phyloP scores from a whole-genome alignment of 2,329 filamentous ascomycete species.

The Colletotrichum eleusines region DNA sequence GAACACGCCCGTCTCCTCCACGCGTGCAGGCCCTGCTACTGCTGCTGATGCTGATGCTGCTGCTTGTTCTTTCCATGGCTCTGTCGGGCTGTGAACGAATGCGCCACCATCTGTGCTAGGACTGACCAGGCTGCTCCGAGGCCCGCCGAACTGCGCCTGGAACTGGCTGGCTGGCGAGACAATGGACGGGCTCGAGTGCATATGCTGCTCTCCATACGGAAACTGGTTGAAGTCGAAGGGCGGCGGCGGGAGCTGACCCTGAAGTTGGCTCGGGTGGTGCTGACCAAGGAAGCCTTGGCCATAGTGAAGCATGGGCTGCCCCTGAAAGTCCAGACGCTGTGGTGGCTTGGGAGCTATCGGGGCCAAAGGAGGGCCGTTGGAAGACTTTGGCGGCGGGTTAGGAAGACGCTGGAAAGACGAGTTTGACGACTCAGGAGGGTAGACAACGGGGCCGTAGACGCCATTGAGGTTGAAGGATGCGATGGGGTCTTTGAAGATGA shows the following conservation, averaged over 20 bases:
- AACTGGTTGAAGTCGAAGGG: conserved; percentile 45
- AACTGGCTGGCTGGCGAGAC: conserved; percentile 37
- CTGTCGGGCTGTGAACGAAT: conserved; percentile 12
- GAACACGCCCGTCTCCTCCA: conserved; percentile 18
- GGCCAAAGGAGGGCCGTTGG: conserved; percentile 54
- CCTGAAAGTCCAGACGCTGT: conserved; percentile 51
- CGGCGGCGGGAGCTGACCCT: conserved; percentile 44
- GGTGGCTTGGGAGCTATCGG: conserved; percentile 67
- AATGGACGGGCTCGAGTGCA: conserved; percentile 38
- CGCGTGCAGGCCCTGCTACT: background rate
- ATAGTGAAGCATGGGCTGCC: conserved; percentile 47
- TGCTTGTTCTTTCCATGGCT: conserved; percentile 14
- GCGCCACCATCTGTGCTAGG: conserved; percentile 27
- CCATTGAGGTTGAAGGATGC: conserved; percentile 65
- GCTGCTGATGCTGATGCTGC: background rate
- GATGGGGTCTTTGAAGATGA: conserved; percentile 82
- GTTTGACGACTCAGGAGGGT: conserved; percentile 59
- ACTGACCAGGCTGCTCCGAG: conserved; percentile 26
- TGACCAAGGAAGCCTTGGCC: conserved; percentile 47
- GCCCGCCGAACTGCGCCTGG: conserved; percentile 29
- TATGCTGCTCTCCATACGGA: conserved; percentile 38
- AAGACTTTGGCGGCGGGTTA: conserved; percentile 54
- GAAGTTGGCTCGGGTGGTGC: conserved; percentile 29
- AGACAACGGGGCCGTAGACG: conserved; percentile 59
- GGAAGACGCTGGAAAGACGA: conserved; percentile 61